Evolutionary conservation across 345 rosid genomes (phyloP), one percentile per base, ranked within the genome.

Genomic region (Jatropha curcas): DNA sequence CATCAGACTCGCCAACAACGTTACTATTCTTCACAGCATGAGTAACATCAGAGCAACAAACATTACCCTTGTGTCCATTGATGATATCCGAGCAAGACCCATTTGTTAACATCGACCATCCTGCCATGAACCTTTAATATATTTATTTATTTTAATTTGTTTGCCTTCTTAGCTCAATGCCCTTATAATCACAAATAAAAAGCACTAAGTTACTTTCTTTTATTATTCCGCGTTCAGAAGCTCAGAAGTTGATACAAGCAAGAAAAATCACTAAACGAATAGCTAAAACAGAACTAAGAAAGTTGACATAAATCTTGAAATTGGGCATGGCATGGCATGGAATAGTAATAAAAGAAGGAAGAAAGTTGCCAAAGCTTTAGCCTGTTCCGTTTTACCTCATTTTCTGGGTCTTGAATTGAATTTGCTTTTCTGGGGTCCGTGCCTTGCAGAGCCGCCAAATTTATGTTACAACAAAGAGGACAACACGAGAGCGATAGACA

Each of bases 51-150:
- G 13, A 10, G 22, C 73, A 61, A 80, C 72, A 45, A 37, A 37
- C 71, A 71, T 51, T 68, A 60, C 28, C 71, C 69, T 70, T 71
- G 61, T 7, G 20, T 55, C 51, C 55, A 19, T 45, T 68, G 7
- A 25, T 59, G 57, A 43, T 37, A 46, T 52, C 79, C 65, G 67
- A 71, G 79, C 75, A 43, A 78, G 81, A 65, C 81, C 82, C 84
- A 75, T 74, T 69, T 73, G 50, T 70, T 28, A 82, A 74, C 76
- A 56, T 76, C 48, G 86, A 82, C 86, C 88, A 86, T 74, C 91
- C 80, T 73, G 85, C 91, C 91, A 89, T 88, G 72, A 80, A 74
- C 68, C 57, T 68, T 2, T 4, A 52, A 27, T 17, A n/a, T n/a
- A n/a, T 41, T 34, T 20, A 51, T 39, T 39, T 52, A 39, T 46